Evolutionary conservation across 768 basidiomycete genomes (phyloP), one percentile per base, ranked within the genome.

Genomic region (Galerina sulciceps): DNA sequence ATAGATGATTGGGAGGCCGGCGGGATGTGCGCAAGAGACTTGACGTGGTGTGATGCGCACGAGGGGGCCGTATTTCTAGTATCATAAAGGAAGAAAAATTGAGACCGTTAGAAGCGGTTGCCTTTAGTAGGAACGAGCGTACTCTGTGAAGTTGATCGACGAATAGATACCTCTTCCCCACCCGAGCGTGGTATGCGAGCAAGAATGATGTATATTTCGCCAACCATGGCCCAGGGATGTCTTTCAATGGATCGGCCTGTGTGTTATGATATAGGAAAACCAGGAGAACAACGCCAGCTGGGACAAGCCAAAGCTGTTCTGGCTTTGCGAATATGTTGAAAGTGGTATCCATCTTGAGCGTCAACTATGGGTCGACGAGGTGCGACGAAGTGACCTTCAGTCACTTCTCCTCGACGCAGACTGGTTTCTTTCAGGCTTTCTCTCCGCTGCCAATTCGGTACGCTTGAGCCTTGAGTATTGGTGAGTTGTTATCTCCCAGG

Each of bases 151-250:
- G 44, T 10, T 37, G 5, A 17, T 55, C 54, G 14, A 55, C 44
- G 45, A 47, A 55, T 11, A 55, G 17, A 23, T 55, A 47, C 15
- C 54, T 45, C 37, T 55, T 55, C 36, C 54, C 54, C 2, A 18
- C 38, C 8, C 54, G 45, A 14, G 54, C 37, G n/a, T 55, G 54
- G 37, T 55, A 55, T 37, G 54, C 54, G 34, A 55, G 23, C 36
- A 55, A 14, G 3, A 55, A 18, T 11, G 54, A 48, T 10, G 54
- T 55, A 18, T 55, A 40, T 40, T 55, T 55, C 35, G 54, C 54
- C 35, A 47, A 46, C 54, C 44, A 55, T 17, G 54, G 44, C 6
- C 54, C 54, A 48, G 54, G 54, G 2, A 55, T 23, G 8, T 55
- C 45, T 36, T 40, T 20, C 18, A 55, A 37, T 37, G 54, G 54